Percentiles rank a stretch among this genome's conserved stretches.
These are phyloP conservation scores for Huntiella abstrusa DNA, from an alignment of 2,329 filamentous ascomycete species.

Conservation along the genomic window DNA sequence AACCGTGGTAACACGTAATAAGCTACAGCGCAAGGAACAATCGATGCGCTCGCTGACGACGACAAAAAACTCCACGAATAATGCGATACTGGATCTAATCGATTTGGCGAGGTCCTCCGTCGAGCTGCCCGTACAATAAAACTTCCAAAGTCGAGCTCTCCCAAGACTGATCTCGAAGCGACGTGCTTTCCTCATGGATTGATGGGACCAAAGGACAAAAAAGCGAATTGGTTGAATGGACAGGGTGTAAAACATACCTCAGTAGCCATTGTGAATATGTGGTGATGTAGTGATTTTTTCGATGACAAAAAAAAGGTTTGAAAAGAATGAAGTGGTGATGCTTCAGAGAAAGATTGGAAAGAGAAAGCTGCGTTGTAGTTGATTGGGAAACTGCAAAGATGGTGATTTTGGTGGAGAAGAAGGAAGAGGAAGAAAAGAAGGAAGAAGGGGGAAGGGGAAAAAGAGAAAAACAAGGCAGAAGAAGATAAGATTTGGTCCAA, in stretches of 20 bases:
- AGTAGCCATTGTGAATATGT: slow-evolving; percentile 34
- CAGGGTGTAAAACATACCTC: slow-evolving; percentile 30
- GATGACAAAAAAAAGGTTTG: slow-evolving; percentile 3
- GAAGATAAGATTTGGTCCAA: background rate
- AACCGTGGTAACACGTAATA: no score
- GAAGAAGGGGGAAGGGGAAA: slow-evolving; percentile 1
- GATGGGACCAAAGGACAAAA: no score
- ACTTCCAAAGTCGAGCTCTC: no score
- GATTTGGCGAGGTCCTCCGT: no score
- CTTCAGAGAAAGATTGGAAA: slow-evolving; percentile 7
- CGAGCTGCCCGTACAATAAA: no score
- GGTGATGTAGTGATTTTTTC: slow-evolving; percentile 10
- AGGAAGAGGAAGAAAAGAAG: background rate
- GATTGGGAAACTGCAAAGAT: slow-evolving; percentile 1
- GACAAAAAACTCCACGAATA: no score
- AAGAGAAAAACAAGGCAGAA: slow-evolving; percentile 3
- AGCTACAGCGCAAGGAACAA: no score
- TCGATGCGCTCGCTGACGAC: no score
- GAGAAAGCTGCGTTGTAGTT: slow-evolving; percentile 2
- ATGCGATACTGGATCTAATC: no score
- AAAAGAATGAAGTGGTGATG: slow-evolving; percentile 6
- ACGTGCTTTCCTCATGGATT: no score
- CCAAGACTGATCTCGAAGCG: no score
- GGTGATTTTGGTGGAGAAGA: background rate
- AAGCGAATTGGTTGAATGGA: no score